A percentile compares a stretch with the other conserved stretches of the same genome.
Conservation (phyloP, 2,329 filamentous ascomycete genomes). For the Colletotrichum echinochloae region DNA sequence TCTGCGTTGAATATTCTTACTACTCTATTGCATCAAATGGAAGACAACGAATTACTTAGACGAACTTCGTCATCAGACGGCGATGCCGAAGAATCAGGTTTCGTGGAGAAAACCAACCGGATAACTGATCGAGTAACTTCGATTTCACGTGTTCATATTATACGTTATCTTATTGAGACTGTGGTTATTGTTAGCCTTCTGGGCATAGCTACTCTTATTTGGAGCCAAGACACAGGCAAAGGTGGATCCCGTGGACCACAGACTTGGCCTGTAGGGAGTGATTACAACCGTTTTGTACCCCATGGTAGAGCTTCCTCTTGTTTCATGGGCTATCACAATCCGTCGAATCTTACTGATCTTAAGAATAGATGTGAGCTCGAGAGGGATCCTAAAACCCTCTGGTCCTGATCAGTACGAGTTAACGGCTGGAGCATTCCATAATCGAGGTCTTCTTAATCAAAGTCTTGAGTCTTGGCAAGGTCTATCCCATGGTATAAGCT, state of each 20-base stretch:
- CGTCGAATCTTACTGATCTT: not conserved
- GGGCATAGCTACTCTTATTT: not conserved
- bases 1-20: too few relatives aligned
- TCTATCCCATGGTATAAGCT: not conserved
- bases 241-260: not conserved
- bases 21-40: not conserved
- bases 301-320: not conserved
- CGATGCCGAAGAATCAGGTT: not conserved
- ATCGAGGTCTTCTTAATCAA: not conserved
- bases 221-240: not conserved
- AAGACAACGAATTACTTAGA: not conserved
- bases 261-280: not conserved
- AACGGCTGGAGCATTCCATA: not conserved
- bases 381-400: not conserved
- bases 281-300: not conserved
- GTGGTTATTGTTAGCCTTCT: not conserved
- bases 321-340: not conserved
- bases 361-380: constrained; percentile 1
- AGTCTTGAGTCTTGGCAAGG: not conserved
- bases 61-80: not conserved
- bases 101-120: not conserved
- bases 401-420: not conserved
- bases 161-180: not conserved
- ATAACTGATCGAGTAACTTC: too few relatives aligned
- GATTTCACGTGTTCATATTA: not conserved